These are phyloP conservation scores for Pyronema omphalodes DNA, from an alignment of 495 filamentous ascomycete genomes.

Conservation along the genomic window DNA sequence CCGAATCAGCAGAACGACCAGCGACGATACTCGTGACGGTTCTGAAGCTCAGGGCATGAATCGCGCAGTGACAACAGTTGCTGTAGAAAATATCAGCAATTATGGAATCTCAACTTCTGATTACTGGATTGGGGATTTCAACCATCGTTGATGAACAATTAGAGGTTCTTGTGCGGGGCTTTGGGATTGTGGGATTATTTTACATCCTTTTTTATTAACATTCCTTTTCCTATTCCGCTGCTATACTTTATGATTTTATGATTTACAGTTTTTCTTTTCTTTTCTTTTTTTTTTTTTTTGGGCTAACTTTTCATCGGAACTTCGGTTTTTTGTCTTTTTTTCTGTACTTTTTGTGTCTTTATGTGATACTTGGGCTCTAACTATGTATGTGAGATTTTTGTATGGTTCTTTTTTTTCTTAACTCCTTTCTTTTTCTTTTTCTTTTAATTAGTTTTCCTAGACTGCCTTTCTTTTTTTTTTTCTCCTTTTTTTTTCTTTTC, in stretches of 20 bases:
- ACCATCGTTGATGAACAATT: no score
- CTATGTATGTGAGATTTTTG: no score
- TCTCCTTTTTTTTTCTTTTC: conserved; percentile 11
- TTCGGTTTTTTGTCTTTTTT: background rate
- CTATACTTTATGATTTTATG: conserved; percentile 1
- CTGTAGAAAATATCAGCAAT: no score
- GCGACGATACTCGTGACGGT: conserved; percentile 1
- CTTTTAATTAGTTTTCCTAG: conserved; percentile 2
- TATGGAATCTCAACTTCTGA: no score
- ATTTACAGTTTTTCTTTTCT: background rate
- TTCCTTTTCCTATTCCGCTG: background rate
- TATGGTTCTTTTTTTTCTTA: background rate
- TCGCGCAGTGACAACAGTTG: no score
- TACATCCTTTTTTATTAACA: no score
- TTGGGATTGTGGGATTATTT: no score
- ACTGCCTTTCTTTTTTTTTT: conserved; percentile 5
- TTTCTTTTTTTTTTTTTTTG: background rate
- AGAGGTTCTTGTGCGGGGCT: no score
- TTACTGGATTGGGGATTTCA: no score
- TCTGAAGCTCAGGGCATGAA: background rate
- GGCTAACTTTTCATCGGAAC: background rate
- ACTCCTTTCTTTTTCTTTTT: background rate
- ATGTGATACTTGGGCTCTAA: no score
- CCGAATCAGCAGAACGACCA: background rate
- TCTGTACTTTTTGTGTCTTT: background rate